Evolutionary conservation across 2,329 filamentous ascomycete species (phyloP), one percentile per base, ranked within the genome.

Genomic region (Apiospora pterosperma): DNA sequence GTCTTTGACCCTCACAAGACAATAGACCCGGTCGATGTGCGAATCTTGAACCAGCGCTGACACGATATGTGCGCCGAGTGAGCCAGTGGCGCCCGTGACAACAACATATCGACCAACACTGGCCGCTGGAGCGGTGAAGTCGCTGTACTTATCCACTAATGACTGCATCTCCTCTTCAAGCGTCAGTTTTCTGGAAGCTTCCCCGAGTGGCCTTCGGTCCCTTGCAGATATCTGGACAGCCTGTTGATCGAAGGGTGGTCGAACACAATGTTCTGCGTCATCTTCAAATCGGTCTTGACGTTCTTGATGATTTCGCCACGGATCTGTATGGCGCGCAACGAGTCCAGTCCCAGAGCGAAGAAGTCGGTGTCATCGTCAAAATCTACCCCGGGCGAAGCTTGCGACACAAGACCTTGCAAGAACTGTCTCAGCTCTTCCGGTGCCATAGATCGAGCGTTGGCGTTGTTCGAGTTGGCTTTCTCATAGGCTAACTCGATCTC

Each of bases 11-110:
- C 85, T 79, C 5, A 86, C 81, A 2, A 87, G 78, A 63, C 82
- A 83, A 76, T 84, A 86, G 1, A 88, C 76, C 7, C 76, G 76
- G 36, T 77, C 75, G 36, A 92, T 79, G 23, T 85, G 84, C 12
- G 85, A 80, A n/a, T 85, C 79, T 2, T 81, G 78, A 1, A 85
- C 82, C 16, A 92, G 81, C n/a, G 87, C 83, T 4, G 84, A 82
- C 1, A 87, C 79, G 1, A 89, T 77, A 68, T 90, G 87, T 0
- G 85, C 81, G 1, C 89, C 89, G 0, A 91, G 78, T 1, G 88
- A 88, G 1, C 89, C 89, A 0, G 89, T 91, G 0, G 84, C 83
- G 1, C 89, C 89, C 0, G 89, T 91, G 4, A 91, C 73, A 1
- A 88, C 74, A 59, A 71, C 65, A 23, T 36, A 73, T 70, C 59